Conservation (phyloP, 768 basidiomycete species). For the Hemileccinum impolitum region DNA sequence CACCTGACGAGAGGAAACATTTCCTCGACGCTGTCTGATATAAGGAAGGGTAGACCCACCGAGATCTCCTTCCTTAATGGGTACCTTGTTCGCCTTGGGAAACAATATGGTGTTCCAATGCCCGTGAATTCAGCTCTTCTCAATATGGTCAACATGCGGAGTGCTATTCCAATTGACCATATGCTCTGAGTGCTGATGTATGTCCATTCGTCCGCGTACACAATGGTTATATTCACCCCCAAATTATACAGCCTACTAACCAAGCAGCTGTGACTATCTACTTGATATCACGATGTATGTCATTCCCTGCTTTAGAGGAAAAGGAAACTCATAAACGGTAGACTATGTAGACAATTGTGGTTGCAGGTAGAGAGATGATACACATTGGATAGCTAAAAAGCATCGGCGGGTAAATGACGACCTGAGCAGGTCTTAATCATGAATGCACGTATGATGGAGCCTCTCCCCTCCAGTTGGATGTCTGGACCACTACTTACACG, state of each 20-base stretch:
- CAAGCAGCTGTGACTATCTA: too few relatives aligned
- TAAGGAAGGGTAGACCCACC: slow-evolving; percentile 57
- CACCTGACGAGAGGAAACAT: slow-evolving; percentile 59
- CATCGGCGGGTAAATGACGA: too few relatives aligned
- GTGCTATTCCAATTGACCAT: slow-evolving; percentile 52
- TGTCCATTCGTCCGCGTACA: background rate
- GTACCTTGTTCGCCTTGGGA: slow-evolving; percentile 65
- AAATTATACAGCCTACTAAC: background rate
- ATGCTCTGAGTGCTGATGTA: slow-evolving; percentile 14
- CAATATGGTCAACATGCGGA: slow-evolving; percentile 59
- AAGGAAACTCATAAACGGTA: background rate
- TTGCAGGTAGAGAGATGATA: too few relatives aligned
- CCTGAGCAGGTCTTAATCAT: too few relatives aligned
- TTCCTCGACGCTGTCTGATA: slow-evolving; percentile 79
- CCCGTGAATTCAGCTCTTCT: slow-evolving; percentile 54
- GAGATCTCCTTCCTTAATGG: slow-evolving; percentile 86
- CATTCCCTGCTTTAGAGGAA: background rate
- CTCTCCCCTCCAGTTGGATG: too few relatives aligned
- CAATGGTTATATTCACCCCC: slow-evolving; percentile 1
- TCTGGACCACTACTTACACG: too few relatives aligned
- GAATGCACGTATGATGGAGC: too few relatives aligned
- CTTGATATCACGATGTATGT: background rate
- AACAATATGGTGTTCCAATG: slow-evolving; percentile 52
- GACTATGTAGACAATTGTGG: too few relatives aligned
- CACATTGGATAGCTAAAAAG: too few relatives aligned